A percentile compares a stretch with the other conserved stretches of the same genome.
These are phyloP conservation scores for Malus asiatica DNA, from an alignment of 306 rosid genomes.

Conservation along the genomic window DNA sequence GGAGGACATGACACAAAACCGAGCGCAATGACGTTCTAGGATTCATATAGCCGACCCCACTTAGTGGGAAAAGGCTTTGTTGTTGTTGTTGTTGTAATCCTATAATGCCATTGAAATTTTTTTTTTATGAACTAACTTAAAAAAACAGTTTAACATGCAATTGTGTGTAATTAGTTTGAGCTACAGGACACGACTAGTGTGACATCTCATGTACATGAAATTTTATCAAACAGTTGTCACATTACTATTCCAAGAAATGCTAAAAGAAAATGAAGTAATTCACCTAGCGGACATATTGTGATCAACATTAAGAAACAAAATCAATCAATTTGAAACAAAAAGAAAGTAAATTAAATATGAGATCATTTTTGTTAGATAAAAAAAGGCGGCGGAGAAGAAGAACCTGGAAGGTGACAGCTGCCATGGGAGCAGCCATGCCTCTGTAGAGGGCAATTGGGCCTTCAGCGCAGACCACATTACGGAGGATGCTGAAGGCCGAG, in stretches of 20 bases:
- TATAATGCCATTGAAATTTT: too few species aligned
- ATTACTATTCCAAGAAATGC: not conserved
- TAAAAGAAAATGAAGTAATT: not conserved
- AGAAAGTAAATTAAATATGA: not conserved
- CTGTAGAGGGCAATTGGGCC: conserved; percentile 69
- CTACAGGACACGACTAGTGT: too few species aligned
- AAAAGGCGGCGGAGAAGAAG: not conserved
- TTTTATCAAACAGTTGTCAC: not conserved
- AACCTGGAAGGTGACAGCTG: conserved; percentile 87
- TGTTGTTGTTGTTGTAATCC: too few species aligned
- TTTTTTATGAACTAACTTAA: too few species aligned
- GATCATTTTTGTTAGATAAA: not conserved
- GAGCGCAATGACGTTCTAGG: too few species aligned
- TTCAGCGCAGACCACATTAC: conserved; percentile 39
- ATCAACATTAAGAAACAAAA: not conserved
- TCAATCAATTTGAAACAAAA: not conserved
- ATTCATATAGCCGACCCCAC: too few species aligned
- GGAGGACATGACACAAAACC: too few species aligned
- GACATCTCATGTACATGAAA: not conserved
- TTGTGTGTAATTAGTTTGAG: too few species aligned
- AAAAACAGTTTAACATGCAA: too few species aligned
- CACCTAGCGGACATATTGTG: not conserved
- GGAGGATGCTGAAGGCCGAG: conserved; percentile 52
- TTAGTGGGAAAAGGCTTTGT: too few species aligned
- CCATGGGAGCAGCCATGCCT: conserved; percentile 86